These are phyloP conservation scores for Triticum aestivum DNA, from an alignment of 176 grass and related monocot species.

Conservation along the genomic window DNA sequence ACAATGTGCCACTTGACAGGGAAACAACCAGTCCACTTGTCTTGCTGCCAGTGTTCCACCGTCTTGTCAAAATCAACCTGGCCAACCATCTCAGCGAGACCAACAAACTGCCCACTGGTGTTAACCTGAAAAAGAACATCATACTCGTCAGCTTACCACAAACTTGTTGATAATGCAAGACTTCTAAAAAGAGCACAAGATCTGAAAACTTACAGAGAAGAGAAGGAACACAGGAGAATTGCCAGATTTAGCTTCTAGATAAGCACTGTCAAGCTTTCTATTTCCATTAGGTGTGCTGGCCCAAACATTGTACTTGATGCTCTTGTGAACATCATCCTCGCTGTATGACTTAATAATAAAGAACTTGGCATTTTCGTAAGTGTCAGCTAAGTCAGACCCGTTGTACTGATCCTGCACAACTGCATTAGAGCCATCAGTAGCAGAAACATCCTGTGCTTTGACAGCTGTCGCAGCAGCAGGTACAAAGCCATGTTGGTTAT, in stretches of 20 bases:
- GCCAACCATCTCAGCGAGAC: constrained; percentile 75
- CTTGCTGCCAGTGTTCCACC: constrained; percentile 91
- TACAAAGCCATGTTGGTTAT: constrained; percentile 41
- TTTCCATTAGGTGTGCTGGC: constrained; percentile 90
- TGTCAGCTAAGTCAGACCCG: constrained; percentile 55
- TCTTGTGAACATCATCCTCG: constrained; percentile 93
- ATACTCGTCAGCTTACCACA: constrained; percentile 2
- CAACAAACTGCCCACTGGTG: constrained; percentile 85
- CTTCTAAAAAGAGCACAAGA: neutral
- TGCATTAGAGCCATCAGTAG: constrained; percentile 25
- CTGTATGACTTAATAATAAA: constrained; percentile 96
- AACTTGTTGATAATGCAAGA: neutral
- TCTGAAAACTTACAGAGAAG: constrained; percentile 74
- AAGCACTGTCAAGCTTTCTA: constrained; percentile 81
- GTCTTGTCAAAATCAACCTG: constrained; percentile 86
- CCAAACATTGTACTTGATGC: constrained; percentile 90
- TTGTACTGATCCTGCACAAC: constrained; percentile 69
- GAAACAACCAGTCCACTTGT: constrained; percentile 93
- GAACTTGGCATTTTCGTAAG: constrained; percentile 70
- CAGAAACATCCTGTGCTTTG: constrained; percentile 41
- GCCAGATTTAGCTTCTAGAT: constrained; percentile 59
- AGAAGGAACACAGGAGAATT: constrained; percentile 72
- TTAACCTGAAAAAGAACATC: constrained; percentile 58
- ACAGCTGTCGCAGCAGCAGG: constrained; percentile 27
- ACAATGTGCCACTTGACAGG: constrained; percentile 96